Base-by-base conservation (phyloP, 805 yeast genomes). In the Osmozyma mogii region DNA sequence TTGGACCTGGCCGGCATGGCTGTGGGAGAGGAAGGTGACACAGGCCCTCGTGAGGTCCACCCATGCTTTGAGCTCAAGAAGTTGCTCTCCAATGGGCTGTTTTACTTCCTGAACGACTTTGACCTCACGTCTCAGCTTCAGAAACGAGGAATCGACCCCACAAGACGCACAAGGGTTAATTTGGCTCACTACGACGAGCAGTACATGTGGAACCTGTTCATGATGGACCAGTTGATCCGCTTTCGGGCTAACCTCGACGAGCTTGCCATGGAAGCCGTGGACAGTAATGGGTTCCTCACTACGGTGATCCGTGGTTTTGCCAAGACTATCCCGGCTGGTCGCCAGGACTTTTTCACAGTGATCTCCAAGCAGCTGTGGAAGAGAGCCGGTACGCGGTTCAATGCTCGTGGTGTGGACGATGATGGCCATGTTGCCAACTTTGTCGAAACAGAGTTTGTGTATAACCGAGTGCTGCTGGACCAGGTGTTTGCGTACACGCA, bases 241-340 rank as follows among this genome's bases (percentile, higher is more conserved):
- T 88, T 81, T 54, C 66, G 95, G 37, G 68, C 78, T 38, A 79
- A 80, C 33, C 58, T 85, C 32, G 88, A 79, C 22, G 60, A 62
- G 4, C 70, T 61, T 12, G 74, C 76, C 18, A 80, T 74, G 41
- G 59, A 59, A 20, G 60, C 70, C 9, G 50, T 92, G 31, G 95
- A 88, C 51, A 70, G 68, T 18, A 83, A 81, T 46, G 80, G 83
- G 15, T 87, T 89, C 44, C 59, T 89, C 28, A 87, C 96, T 1
- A 84, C 95, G 0, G 96, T 82, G 6, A 92, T 92, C 31, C 67
- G 98, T 35, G 99, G 99, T 0, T 92, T 87, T 64, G 96, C 97
- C 0, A 83, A 84, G 39, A 83, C 96, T 0, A 13, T 14, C 18
- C 44, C 48, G 22, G 61, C 25, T 20, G 44, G 54, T 9, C 28